Evolutionary conservation across 1,139 yeast genomes (phyloP).

Genomic region (Blastobotrys persicus): DNA sequence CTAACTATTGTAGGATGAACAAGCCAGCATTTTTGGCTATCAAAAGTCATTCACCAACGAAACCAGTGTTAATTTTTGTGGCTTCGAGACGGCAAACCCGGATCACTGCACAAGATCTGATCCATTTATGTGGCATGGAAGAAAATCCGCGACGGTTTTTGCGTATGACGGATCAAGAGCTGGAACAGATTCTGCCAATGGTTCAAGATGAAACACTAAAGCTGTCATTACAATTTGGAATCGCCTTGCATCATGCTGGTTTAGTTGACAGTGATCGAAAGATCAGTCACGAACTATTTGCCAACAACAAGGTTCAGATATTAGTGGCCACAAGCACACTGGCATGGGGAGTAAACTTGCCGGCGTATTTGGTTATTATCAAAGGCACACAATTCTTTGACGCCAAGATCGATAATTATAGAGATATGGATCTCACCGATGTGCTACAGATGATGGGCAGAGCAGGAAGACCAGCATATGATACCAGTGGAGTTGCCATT

Average conservation of each 20-base stretch:
- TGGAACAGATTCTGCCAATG: conserved; percentile 55
- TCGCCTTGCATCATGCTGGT: conserved; percentile 98
- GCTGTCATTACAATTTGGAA: conserved; percentile 87
- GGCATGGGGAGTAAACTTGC: conserved; percentile 97
- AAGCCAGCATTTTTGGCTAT: conserved; percentile 97
- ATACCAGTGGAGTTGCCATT: conserved; percentile 92
- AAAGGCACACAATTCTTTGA: conserved; percentile 92
- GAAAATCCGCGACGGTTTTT: conserved; percentile 87
- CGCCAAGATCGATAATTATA: conserved; percentile 73
- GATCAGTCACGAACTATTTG: conserved; percentile 82
- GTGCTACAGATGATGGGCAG: conserved; percentile 88
- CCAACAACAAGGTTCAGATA: conserved; percentile 80
- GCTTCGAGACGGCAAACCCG: conserved; percentile 97
- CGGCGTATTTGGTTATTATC: conserved; percentile 89
- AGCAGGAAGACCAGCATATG: conserved; percentile 97
- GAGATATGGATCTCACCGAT: conserved; percentile 91
- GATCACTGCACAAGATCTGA: conserved; percentile 87
- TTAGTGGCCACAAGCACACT: conserved; percentile 91
- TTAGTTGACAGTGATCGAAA: conserved; percentile 86
- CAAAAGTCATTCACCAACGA: conserved; percentile 87
- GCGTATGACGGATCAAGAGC: conserved; percentile 72
- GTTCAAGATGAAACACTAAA: conserved; percentile 89
- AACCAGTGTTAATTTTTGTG: conserved; percentile 92
- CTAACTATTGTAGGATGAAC: conserved; percentile 64
- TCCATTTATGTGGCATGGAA: conserved; percentile 92